Evolutionary conservation across 1,284 basidiomycete species (phyloP), one percentile per base, ranked within the genome.

Genomic region (Cryptococcus sp.): DNA sequence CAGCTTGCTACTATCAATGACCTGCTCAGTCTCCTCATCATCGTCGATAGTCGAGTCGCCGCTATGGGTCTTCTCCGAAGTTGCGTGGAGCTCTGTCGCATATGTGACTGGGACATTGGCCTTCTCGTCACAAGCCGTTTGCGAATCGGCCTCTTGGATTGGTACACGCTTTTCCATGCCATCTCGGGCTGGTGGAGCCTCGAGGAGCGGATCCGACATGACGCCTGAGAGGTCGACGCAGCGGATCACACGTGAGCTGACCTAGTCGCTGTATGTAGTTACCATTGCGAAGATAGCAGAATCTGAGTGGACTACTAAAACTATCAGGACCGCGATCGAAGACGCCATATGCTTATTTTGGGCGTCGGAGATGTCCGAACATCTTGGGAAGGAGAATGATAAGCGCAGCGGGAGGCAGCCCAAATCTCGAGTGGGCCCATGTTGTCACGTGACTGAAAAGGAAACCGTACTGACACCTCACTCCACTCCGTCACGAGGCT

Each of bases 1-100:
- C 23, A 67, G 52, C 13, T 64, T 65, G 41, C 57, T 52, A 11
- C 55, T 58, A 17, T 55, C 50, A 19, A 50, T 35, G 17, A 30
- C 16, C 16, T 30, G n/a, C 11, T 17, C 49, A 50, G 27, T 23
- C 30, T 48, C 20, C 47, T 48, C 47, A n/a, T 30, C 25, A 25
- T 22, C 47, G 1, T 11, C 47, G 30, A 35, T 22, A 16, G 20
- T 17, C 25, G 19, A n/a, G 7, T 48, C 17, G 3, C 47, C 27
- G 47, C 22, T 45, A n/a, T 45, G 8, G 42, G 42, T 10, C 42
- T 22, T 45, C 42, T n/a, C 42, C n/a, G 42, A 19, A 8, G 16
- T 45, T 8, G 42, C 42, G 8, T n/a, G 22, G 22, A 15, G 42
- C 22, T n/a, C n/a, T n/a, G 42, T 8, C 22, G 22, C 5, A 15